A percentile compares a stretch with the other conserved stretches of the same genome.
phyloP scores from a whole-genome alignment of 1,139 yeast species.

The Spathaspora sp. region DNA sequence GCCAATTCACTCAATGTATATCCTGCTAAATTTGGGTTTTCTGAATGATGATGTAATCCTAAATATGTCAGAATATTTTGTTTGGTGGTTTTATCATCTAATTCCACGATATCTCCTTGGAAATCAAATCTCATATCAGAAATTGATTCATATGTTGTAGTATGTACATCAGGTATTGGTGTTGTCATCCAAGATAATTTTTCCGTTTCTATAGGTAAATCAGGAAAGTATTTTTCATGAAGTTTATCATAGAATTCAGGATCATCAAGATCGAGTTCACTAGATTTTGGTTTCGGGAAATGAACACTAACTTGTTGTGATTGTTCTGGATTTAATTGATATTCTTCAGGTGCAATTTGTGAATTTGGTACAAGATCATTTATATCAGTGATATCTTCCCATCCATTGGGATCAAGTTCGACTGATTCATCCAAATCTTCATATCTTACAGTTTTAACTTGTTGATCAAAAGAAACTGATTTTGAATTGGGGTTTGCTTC shows the following conservation, averaged over 20 bases:
- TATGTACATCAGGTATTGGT: conserved; percentile 49
- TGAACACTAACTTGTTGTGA: conserved; percentile 48
- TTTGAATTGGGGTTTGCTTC: conserved; percentile 17
- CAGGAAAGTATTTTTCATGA: conserved; percentile 86
- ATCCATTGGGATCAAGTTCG: conserved; percentile 38
- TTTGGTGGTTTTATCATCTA: conserved; percentile 34
- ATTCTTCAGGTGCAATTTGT: conserved; percentile 41
- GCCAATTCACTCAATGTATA: conserved; percentile 83
- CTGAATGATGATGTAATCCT: conserved; percentile 92
- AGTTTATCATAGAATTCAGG: conserved; percentile 77
- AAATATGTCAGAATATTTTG: conserved; percentile 49
- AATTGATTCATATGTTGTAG: conserved; percentile 58
- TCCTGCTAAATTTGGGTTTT: conserved; percentile 87
- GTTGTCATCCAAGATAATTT: conserved; percentile 89
- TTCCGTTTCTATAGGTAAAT: conserved; percentile 77
- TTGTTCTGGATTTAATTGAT: conserved; percentile 37
- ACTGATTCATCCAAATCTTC: conserved; percentile 31
- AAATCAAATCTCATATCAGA: conserved; percentile 84
- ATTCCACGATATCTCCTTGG: conserved; percentile 67
- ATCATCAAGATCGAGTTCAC: conserved; percentile 60
- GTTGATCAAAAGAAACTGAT: conserved; percentile 15
- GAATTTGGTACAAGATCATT: conserved; percentile 26
- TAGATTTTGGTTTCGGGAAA: conserved; percentile 46
- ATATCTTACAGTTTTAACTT: conserved; percentile 41
- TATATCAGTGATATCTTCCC: conserved; percentile 42